Evolutionary conservation across 768 basidiomycete genomes (phyloP), one percentile per base, ranked within the genome.

Genomic region (Trametes punicea): DNA sequence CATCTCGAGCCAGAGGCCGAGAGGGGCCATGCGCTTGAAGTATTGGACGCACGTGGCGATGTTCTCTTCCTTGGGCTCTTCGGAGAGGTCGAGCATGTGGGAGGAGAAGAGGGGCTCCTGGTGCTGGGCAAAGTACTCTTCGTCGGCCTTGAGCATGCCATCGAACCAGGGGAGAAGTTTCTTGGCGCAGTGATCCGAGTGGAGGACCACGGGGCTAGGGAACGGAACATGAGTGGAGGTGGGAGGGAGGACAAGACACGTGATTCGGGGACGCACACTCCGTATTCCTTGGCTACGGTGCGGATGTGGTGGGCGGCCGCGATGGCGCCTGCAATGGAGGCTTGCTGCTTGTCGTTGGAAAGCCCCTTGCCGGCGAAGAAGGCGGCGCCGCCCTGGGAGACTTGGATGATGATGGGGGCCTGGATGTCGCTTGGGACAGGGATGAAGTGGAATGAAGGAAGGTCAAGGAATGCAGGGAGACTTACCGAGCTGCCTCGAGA

Each of bases 101-200:
- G 93, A 97, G 56, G 92, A 93, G 80, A 93, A 95, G 46, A 94
- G 84, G 25, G 91, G 78, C 67, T 90, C 92, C 56, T 85, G 81
- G 77, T 98, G 87, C 62, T 83, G 75, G 73, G 90, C 93, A 82
- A 78, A 97, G 79, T 96, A 94, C 18, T 80, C 89, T 75, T 97
- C 90, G 67, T 99, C 88, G 50, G 95, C 96, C 46, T 84, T 89
- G 70, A 98, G 91, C 97, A 99, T 98, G 53, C 93, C 96, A 72
- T 99, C 97, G 73, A 98, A 95, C 97, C 97, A 99, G 4, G 89
- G 95, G 53, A 99, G 84, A 62, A 98, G 90, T 74, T 99, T 98
- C 67, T 96, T 77, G 13, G 97, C 97, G 70, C 97, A 99, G 79
- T 99, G 97, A 74, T 99, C 97, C 59, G 91, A 88, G 86, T 99